phyloP scores from a whole-genome alignment of 352 stramenopile genomes.

The Phytophthora megakarya region DNA sequence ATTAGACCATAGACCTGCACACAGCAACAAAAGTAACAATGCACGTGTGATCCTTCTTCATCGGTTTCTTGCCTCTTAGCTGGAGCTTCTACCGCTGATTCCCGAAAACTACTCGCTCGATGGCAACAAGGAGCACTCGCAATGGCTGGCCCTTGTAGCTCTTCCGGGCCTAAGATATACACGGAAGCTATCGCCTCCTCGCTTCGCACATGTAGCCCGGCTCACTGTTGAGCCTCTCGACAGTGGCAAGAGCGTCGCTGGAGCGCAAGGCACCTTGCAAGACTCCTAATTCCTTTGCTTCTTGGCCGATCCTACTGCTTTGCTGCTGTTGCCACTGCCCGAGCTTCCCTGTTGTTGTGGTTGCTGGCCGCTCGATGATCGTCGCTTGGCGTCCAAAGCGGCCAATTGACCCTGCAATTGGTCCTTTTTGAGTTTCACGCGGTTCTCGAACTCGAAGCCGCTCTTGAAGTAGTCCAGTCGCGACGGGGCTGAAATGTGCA shows the following conservation, averaged over 20 bases:
- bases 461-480: slow-evolving; percentile 92
- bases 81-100: slow-evolving; percentile 28
- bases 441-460: slow-evolving; percentile 91
- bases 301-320: slow-evolving; percentile 58
- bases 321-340: slow-evolving; percentile 44
- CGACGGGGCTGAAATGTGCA: slow-evolving; percentile 89
- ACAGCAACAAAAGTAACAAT: slow-evolving; percentile 28
- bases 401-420: slow-evolving; percentile 86
- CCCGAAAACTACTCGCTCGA: slow-evolving; percentile 13
- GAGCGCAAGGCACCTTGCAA: slow-evolving; percentile 17
- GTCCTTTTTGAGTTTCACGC: slow-evolving; percentile 90
- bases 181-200: slow-evolving; percentile 27
- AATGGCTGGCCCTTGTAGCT: slow-evolving; percentile 12
- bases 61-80: slow-evolving; percentile 29
- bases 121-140: slow-evolving; percentile 13
- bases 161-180: slow-evolving; percentile 21
- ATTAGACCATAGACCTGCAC: slow-evolving; percentile 49
- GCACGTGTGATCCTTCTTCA: slow-evolving; percentile 30
- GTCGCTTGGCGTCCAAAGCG: slow-evolving; percentile 79
- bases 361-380: slow-evolving; percentile 47
- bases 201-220: slow-evolving; percentile 19
- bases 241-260: slow-evolving; percentile 10
- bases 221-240: slow-evolving; percentile 13
- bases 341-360: slow-evolving; percentile 35
- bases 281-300: slow-evolving; percentile 60